Base-by-base conservation (phyloP, 129 eudicot genomes). In the Flaveria bidentis region DNA sequence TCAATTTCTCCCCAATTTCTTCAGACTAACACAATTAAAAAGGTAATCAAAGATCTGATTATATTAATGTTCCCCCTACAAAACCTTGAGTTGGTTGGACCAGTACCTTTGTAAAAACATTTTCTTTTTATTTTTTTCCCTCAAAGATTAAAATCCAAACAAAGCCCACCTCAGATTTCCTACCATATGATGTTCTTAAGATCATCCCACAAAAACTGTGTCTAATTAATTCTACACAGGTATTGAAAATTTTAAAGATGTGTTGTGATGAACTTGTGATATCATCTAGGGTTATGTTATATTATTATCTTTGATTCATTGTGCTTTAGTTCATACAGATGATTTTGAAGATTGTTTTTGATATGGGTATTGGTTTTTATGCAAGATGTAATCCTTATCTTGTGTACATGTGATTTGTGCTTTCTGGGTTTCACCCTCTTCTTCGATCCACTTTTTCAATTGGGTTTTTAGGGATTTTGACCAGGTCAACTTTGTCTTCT, bases 391-490 rank as follows among this genome's bases (percentile, higher is more conserved):
- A 70, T 82, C 73, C 50, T 52, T 70, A 82, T 61, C 44, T 66
- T 28, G 56, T 69, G 62, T 45, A 39, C 30, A 69, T 70, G 65
- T 75, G 30, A 64, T 42, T 41, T 63, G 57, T 61, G 62, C 20
- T 20, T 44, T 47, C 61, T 41, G 80, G 75, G 79, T 39, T 67
- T 17, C 23, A 55, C 61, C 61, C 25, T 55, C 25, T 81, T 60
- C 60, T 42, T 50, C 55, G 86, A 78, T 79, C 82, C 69, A 61
- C 41, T 12, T 33, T 82, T 53, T 64, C 30, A 42, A 72, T 72
- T 51, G 65, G 45, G 9, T 49, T 47, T 74, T 77, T 74, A 78
- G 75, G 83, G 80, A 74, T 78, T 83, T 74, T 83, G 80, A 83
- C 81, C 69, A 68, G 67, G 75, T 83, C 82, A 71, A 77, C 47